phyloP scores from a whole-genome alignment of 768 basidiomycete genomes.

The Baorangia bicolor region DNA sequence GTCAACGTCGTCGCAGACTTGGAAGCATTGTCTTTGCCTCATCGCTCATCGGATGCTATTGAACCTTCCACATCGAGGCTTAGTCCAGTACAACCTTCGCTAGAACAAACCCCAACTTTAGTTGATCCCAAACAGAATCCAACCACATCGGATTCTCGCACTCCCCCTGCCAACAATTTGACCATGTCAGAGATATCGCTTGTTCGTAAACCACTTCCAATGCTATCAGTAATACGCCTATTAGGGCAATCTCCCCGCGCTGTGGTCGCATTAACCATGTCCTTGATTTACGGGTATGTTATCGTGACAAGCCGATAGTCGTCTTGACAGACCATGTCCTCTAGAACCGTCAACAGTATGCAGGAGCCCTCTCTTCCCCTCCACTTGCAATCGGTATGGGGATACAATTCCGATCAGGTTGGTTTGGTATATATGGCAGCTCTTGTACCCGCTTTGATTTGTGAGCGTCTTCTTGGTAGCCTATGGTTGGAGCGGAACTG shows the following conservation, averaged over 20 bases:
- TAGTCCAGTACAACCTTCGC: background rate
- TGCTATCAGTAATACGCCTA: constrained; percentile 41
- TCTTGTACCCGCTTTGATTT: constrained; percentile 62
- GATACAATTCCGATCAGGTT: constrained; percentile 46
- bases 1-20: background rate
- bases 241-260: constrained; percentile 51
- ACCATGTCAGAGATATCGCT: constrained; percentile 7
- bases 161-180: background rate
- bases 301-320: background rate
- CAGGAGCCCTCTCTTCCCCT: constrained; percentile 60
- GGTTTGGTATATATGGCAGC: constrained; percentile 69
- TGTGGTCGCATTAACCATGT: constrained; percentile 41
- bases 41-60: background rate
- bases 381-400: constrained; percentile 51
- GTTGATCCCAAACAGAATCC: background rate
- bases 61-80: background rate
- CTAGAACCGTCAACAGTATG: constrained; percentile 46
- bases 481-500: background rate
- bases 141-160: background rate
- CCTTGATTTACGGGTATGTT: constrained; percentile 55
- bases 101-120: background rate
- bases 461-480: constrained; percentile 40
- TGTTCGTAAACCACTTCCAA: constrained; percentile 33
- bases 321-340: background rate
- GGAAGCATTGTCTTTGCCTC: constrained; percentile 4